Evolutionary conservation across 768 basidiomycete species (phyloP).

Genomic region (Zangia roseola): DNA sequence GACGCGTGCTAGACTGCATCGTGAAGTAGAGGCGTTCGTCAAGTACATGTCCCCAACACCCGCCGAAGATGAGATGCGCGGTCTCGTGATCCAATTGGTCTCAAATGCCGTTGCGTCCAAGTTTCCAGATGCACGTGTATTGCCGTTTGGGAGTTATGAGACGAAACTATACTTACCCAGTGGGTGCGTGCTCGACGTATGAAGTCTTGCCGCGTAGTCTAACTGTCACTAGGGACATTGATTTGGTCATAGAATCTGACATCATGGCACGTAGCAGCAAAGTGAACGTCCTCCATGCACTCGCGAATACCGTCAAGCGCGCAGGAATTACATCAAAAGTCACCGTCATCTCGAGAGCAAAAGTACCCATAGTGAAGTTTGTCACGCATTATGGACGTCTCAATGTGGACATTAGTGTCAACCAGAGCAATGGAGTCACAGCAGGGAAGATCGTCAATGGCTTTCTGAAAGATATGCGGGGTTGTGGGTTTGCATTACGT

Average conservation of each 20-base stretch:
- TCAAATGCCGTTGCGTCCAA: conserved; percentile 56
- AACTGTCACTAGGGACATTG: conserved; percentile 72
- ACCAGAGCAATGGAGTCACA: conserved; percentile 81
- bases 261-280: conserved; percentile 72
- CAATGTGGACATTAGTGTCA: conserved; percentile 91
- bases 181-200: conserved; percentile 57
- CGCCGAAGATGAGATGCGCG: conserved; percentile 82
- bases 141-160: conserved; percentile 90
- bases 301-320: conserved; percentile 76
- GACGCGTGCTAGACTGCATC: conserved; percentile 61
- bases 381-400: conserved; percentile 77
- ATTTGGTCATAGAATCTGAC: conserved; percentile 83
- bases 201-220: conserved; percentile 6
- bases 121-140: conserved; percentile 79
- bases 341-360: conserved; percentile 88
- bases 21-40: conserved; percentile 83
- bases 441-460: conserved; percentile 79
- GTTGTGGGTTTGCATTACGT: conserved; percentile 65
- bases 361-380: conserved; percentile 97
- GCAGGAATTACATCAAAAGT: conserved; percentile 76
- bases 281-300: conserved; percentile 65
- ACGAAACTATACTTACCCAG: conserved; percentile 91
- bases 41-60: conserved; percentile 85
- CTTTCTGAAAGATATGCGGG: conserved; percentile 64
- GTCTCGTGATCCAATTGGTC: conserved; percentile 69